A percentile compares a stretch with the other conserved stretches of the same genome.
Conservation (phyloP, 2,329 filamentous ascomycete species). For the Xylaria hypoxylon region DNA sequence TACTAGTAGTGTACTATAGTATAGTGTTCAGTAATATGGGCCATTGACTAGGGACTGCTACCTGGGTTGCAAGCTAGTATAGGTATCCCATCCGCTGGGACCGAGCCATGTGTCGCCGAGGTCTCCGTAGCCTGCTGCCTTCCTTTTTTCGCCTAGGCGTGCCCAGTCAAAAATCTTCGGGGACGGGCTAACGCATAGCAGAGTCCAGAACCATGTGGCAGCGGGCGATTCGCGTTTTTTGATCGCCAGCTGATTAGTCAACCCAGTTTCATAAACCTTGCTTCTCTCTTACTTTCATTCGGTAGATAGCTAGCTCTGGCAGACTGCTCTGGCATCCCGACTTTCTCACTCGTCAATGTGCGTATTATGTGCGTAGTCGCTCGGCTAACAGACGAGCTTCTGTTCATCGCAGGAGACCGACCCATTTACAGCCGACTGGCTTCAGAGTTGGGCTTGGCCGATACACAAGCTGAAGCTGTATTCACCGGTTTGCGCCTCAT, state of each 20-base stretch:
- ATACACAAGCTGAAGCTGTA: background rate
- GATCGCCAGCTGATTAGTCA: conserved; percentile 35
- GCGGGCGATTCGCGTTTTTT: conserved; percentile 37
- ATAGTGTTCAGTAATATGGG: background rate
- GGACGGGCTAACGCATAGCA: conserved; percentile 32
- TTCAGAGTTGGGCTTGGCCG: conserved; percentile 7
- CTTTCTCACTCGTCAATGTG: conserved; percentile 17
- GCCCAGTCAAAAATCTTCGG: conserved; percentile 12
- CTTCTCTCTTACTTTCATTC: conserved; percentile 4
- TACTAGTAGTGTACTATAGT: too few species aligned
- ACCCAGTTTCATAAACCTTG: conserved; percentile 18
- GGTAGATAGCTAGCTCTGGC: background rate
- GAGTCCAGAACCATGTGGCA: conserved; percentile 30
- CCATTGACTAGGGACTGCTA: background rate
- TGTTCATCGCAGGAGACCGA: background rate
- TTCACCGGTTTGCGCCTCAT: conserved; percentile 17
- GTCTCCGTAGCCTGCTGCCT: conserved; percentile 26
- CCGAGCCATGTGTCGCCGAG: conserved; percentile 37
- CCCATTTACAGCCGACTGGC: background rate
- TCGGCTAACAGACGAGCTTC: conserved; percentile 8
- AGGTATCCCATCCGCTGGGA: conserved; percentile 28
- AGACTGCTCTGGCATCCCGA: background rate
- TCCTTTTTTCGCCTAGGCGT: conserved; percentile 29
- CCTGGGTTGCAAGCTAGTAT: conserved; percentile 19
- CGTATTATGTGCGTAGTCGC: background rate